Conservation (phyloP, 768 basidiomycete genomes). For the Mycena latifolia region DNA sequence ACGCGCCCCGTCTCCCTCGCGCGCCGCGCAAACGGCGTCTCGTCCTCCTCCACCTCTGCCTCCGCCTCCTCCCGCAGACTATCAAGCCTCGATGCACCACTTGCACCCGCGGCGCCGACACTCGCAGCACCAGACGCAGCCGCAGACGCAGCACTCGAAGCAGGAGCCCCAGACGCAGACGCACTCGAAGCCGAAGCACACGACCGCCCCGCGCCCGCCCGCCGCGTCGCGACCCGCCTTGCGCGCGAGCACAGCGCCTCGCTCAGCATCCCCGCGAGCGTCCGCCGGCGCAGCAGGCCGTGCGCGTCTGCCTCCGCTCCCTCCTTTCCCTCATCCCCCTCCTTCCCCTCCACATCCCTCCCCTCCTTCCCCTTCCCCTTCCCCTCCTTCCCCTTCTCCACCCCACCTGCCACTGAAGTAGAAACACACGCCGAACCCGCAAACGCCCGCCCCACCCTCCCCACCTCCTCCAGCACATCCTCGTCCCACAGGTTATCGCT, state of each 20-base stretch:
- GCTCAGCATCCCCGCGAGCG: slow-evolving; percentile 77
- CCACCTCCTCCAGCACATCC: slow-evolving; percentile 87
- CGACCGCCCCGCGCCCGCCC: slow-evolving; percentile 24
- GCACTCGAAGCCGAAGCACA: background rate
- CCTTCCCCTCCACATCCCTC: background rate
- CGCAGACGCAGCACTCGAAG: no score
- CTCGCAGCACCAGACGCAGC: background rate
- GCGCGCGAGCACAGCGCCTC: slow-evolving; percentile 88
- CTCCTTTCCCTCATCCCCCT: background rate
- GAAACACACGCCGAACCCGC: background rate
- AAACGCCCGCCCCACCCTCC: slow-evolving; percentile 59
- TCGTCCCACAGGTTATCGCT: slow-evolving; percentile 92
- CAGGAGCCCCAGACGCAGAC: background rate
- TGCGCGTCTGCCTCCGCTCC: background rate
- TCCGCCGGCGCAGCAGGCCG: slow-evolving; percentile 55
- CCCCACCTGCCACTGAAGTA: background rate
- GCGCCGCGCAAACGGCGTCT: slow-evolving; percentile 88
- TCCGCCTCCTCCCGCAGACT: slow-evolving; percentile 1
- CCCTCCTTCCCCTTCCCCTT: background rate
- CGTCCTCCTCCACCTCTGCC: slow-evolving; percentile 47
- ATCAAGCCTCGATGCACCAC: no score
- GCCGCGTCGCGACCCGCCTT: slow-evolving; percentile 71
- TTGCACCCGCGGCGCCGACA: no score
- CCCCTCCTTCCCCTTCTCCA: background rate
- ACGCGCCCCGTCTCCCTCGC: slow-evolving; percentile 79